Evolutionary conservation across 495 filamentous ascomycete genomes (phyloP).

Genomic region (Penicillium fimorum): DNA sequence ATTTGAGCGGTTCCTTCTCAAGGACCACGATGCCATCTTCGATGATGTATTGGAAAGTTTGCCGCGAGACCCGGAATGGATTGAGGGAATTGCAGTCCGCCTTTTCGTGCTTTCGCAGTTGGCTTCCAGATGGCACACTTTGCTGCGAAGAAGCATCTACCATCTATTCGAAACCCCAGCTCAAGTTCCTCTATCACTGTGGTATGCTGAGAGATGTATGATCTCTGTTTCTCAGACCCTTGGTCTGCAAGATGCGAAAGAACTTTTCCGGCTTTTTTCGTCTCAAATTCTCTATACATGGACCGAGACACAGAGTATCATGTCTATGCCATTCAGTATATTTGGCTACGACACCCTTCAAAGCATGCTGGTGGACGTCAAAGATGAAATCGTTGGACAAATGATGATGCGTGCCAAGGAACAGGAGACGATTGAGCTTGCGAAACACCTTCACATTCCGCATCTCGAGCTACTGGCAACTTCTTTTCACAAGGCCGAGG

Average conservation of each 20-base stretch:
- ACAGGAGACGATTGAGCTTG: constrained; percentile 57
- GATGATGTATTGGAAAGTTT: constrained; percentile 72
- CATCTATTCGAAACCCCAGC: constrained; percentile 89
- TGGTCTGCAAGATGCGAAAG: constrained; percentile 58
- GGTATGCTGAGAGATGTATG: constrained; percentile 71
- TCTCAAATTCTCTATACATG: constrained; percentile 94
- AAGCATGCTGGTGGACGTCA: constrained; percentile 68
- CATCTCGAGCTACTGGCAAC: constrained; percentile 56
- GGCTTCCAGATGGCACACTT: constrained; percentile 75
- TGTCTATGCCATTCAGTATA: constrained; percentile 71
- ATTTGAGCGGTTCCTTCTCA: constrained; percentile 75
- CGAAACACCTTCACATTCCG: constrained; percentile 51
- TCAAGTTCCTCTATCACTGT: constrained; percentile 56
- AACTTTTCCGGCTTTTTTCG: constrained; percentile 82
- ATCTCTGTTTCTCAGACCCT: constrained; percentile 61
- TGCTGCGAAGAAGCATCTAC: constrained; percentile 80
- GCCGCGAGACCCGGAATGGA: constrained; percentile 64
- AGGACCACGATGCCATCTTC: constrained; percentile 77
- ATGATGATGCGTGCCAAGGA: constrained; percentile 80
- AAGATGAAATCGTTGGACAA: constrained; percentile 78
- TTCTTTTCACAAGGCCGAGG: constrained; percentile 78
- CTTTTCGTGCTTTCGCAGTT: constrained; percentile 71
- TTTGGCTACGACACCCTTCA: constrained; percentile 72
- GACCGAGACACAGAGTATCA: constrained; percentile 64
- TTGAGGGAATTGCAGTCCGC: constrained; percentile 83